Percentiles rank a stretch among this genome's conserved stretches.
phyloP scores from a whole-genome alignment of 768 basidiomycete species.

The Russula earlei region DNA sequence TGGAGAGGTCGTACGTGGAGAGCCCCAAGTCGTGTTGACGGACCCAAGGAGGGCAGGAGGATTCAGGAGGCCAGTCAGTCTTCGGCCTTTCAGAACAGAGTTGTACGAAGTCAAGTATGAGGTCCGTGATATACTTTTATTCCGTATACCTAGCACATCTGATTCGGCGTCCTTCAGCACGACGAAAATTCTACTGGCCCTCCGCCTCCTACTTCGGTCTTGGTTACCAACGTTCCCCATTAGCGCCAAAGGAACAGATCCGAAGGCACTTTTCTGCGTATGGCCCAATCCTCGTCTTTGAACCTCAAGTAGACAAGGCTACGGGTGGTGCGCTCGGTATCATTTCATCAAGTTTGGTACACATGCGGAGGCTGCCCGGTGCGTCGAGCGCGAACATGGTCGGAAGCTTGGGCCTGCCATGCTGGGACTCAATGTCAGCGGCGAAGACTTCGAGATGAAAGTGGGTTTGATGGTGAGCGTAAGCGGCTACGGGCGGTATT shows the following conservation, averaged over 20 bases:
- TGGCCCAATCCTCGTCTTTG: conserved; percentile 57
- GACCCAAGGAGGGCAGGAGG: conserved; percentile 50
- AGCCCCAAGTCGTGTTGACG: conserved; percentile 31
- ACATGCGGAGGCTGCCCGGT: conserved; percentile 59
- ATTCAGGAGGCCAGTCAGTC: conserved; percentile 23
- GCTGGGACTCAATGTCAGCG: conserved; percentile 24
- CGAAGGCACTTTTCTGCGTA: conserved; percentile 53
- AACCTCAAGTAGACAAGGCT: conserved; percentile 66
- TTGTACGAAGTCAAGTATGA: conserved; percentile 46
- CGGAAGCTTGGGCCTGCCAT: conserved; percentile 43
- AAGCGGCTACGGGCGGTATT: conserved; percentile 51
- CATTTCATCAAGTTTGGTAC: conserved; percentile 56
- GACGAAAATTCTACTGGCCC: conserved; percentile 63
- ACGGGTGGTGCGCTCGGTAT: conserved; percentile 83
- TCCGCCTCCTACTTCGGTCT: conserved; percentile 64
- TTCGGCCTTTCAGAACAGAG: conserved; percentile 29
- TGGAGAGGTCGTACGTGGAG: conserved; percentile 44
- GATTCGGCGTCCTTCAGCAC: conserved; percentile 38
- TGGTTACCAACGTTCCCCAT: conserved; percentile 63
- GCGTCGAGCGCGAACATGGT: conserved; percentile 59
- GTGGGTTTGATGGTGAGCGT: conserved; percentile 75
- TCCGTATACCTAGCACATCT: neutral
- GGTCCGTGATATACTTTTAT: conserved; percentile 31
- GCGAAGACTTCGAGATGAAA: conserved; percentile 51
- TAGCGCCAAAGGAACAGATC: conserved; percentile 59